Evolutionary conservation across 306 rosid species (phyloP), one percentile per base, ranked within the genome.

Genomic region (Begonia masoniana): DNA sequence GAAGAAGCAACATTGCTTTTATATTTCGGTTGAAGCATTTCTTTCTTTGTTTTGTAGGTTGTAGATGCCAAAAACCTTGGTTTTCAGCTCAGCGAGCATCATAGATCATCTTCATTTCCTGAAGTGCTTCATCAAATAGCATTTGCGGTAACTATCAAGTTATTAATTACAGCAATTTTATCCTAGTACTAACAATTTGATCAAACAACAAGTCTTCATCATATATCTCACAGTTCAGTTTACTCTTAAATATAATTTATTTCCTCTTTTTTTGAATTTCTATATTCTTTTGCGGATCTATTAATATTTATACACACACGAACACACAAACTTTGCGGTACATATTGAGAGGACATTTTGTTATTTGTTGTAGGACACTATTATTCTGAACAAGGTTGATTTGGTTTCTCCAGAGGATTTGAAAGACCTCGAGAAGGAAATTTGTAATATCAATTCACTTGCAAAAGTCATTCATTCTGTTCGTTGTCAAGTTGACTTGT

Each of bases 311-410:
- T 31, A 3, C 35, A 0, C 19, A 21, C 24, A 21, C 24, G 24
- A 21, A 31, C 39, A 31, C 7, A 5, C 39, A 4, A 2, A 31
- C 39, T 31, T 31, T 31, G 39, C 39, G 8, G 35, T 26, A 26
- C 35, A 26, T 26, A 26, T 26, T 26, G 35, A 26, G 35, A 26
- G 35, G 14, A 36, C 57, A 48, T 73, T 17, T 52, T 68, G 16
- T 71, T 74, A 15, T 63, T 61, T 76, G 63, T 67, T 78, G 70
- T 76, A 85, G 97, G 97, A 85, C 64, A 77, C 80, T 71, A 64
- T 83, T 71, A 78, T 85, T 77, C 96, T 91, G 77, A 91, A 85
- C 79, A 91, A 91, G 84, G 92, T 85, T 74, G 97, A 91, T 79
- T 77, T 91, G 88, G 88, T 83, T 64, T 74, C 94, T 76, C 73